A percentile compares a stretch with the other conserved stretches of the same genome.
Evolutionary conservation across 768 basidiomycete genomes (phyloP).

Genomic region (Termitomyces sp.): DNA sequence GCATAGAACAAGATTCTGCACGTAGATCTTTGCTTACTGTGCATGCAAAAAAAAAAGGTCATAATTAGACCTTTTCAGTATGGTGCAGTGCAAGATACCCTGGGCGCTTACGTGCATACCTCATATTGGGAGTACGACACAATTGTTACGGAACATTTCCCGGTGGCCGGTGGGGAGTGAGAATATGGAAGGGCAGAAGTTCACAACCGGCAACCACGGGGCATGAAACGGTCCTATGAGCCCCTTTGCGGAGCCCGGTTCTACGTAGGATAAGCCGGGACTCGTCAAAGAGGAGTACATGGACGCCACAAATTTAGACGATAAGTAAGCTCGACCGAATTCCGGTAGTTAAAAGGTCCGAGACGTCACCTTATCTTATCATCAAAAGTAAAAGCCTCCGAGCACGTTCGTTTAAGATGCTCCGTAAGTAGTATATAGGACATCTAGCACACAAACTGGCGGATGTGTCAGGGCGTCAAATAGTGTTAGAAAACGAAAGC

Average conservation of each 20-base stretch:
- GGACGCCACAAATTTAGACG: not conserved
- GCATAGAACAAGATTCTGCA: not conserved
- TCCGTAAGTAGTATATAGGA: not conserved
- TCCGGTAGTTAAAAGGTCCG: not conserved
- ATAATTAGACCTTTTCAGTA: too few relatives aligned
- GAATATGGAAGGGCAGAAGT: not conserved
- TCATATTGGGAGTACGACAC: not conserved
- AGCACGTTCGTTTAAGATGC: not conserved
- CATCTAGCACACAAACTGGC: not conserved
- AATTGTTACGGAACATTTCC: not conserved
- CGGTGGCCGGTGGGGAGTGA: not conserved
- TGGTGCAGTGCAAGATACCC: not conserved
- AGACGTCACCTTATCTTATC: not conserved
- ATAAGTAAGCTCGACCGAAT: not conserved
- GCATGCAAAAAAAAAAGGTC: not conserved
- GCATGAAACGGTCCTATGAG: not conserved
- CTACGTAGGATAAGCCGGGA: not conserved
- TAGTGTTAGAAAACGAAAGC: not conserved
- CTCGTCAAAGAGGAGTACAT: not conserved
- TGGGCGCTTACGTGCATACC: not conserved
- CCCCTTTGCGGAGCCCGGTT: not conserved
- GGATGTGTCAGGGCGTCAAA: not conserved
- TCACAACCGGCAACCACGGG: not conserved
- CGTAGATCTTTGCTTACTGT: not conserved
- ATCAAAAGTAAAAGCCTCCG: not conserved